Conservation (phyloP, 176 grass and related monocot species). For the Oryza punctata region DNA sequence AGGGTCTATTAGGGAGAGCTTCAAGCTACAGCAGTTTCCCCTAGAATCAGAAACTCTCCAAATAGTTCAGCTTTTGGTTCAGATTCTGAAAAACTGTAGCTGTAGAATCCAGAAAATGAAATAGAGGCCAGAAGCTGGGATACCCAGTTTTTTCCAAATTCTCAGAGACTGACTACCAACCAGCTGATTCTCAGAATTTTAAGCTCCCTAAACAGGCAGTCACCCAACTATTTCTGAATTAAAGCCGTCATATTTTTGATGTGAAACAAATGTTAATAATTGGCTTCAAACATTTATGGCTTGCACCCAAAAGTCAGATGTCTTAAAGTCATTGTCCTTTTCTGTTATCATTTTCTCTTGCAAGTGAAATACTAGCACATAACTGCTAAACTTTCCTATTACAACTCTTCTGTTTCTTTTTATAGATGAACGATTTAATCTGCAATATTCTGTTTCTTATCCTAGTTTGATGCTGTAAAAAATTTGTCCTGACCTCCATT, state of each 20-base stretch:
- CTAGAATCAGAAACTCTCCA: too few species aligned
- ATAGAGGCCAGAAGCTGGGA: too few species aligned
- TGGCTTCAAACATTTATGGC: constrained; percentile 3
- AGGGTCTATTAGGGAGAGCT: too few species aligned
- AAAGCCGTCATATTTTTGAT: constrained; percentile 20
- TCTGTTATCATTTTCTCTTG: not conserved
- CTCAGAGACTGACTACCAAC: too few species aligned
- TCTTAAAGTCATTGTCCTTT: not conserved
- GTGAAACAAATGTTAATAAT: constrained; percentile 24
- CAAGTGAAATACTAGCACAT: not conserved
- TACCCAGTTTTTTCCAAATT: too few species aligned
- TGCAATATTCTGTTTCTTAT: constrained; percentile 3
- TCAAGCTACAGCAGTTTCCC: too few species aligned
- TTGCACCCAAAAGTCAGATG: not conserved
- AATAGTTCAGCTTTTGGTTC: too few species aligned
- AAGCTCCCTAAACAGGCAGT: too few species aligned
- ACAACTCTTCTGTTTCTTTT: not conserved
- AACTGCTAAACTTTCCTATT: not conserved
- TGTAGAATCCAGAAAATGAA: too few species aligned
- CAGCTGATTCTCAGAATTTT: too few species aligned
- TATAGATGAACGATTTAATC: not conserved
- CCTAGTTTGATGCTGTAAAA: not conserved
- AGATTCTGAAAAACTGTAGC: too few species aligned
- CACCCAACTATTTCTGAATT: constrained; percentile 6
- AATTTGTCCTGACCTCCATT: not conserved